phyloP scores from a whole-genome alignment of 805 yeast genomes.

The Yamadazyma phyllophila region DNA sequence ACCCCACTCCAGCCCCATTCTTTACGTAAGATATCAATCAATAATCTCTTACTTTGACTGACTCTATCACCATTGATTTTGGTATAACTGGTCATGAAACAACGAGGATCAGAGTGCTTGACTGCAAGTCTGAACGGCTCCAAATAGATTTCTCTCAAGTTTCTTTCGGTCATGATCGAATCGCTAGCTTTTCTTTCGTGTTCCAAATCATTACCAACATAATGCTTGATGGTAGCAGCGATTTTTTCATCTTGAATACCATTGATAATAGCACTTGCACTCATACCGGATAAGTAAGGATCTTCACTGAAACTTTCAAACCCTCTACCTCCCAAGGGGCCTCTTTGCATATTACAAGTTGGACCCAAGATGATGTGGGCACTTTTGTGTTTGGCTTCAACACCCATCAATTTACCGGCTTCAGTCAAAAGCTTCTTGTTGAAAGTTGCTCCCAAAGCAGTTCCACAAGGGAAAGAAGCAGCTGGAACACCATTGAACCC shows the following conservation, averaged over 20 bases:
- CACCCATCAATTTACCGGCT: constrained; percentile 32
- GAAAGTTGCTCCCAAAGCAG: constrained; percentile 32
- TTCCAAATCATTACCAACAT: constrained; percentile 33
- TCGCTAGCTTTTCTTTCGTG: constrained; percentile 28
- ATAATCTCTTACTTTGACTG: constrained; percentile 23
- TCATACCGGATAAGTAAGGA: constrained; percentile 30
- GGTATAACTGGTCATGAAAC: constrained; percentile 32
- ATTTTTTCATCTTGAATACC: constrained; percentile 29
- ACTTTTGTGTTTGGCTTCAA: constrained; percentile 30
- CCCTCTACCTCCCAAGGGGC: constrained; percentile 35
- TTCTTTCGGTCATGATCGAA: constrained; percentile 29
- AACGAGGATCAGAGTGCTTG: constrained; percentile 26
- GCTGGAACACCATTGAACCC: constrained; percentile 27
- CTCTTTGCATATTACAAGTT: constrained; percentile 32
- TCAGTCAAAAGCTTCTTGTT: constrained; percentile 32
- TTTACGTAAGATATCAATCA: constrained; percentile 22
- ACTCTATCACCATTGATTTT: constrained; percentile 32
- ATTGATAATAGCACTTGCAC: constrained; percentile 23
- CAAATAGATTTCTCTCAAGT: constrained; percentile 31
- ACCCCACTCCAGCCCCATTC: constrained; percentile 36
- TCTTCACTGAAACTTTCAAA: constrained; percentile 35
- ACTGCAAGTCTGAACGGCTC: constrained; percentile 35
- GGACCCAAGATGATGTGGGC: constrained; percentile 33
- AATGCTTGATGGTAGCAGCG: constrained; percentile 34
- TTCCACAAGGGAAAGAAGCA: constrained; percentile 36